Conservation (phyloP, 352 stramenopile genomes). For the Phytopythium helicoides region DNA sequence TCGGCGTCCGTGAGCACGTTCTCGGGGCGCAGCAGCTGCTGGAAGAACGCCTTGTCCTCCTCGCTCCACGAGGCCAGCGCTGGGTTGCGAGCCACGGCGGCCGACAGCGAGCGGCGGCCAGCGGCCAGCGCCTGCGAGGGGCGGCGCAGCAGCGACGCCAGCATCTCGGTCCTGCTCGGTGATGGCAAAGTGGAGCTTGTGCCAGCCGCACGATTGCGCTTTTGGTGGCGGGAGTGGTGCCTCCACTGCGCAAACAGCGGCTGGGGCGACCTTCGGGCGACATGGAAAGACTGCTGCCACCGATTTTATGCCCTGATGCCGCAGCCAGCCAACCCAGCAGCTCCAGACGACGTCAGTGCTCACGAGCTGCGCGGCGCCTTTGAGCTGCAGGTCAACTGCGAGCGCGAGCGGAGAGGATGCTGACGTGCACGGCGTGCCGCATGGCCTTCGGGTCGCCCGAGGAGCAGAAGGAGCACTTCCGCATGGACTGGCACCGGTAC, state of each 20-base stretch:
- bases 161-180: slow-evolving; percentile 6
- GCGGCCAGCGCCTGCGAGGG: slow-evolving; percentile 9
- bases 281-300: slow-evolving; percentile 1
- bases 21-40: slow-evolving; percentile 52
- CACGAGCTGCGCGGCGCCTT: not conserved
- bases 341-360: not conserved
- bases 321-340: slow-evolving; percentile 6
- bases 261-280: slow-evolving; percentile 13
- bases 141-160: slow-evolving; percentile 17
- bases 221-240: not conserved
- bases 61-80: slow-evolving; percentile 55
- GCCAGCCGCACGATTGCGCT: not conserved
- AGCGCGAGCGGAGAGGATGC: slow-evolving; percentile 38
- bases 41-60: slow-evolving; percentile 64
- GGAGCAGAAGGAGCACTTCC: slow-evolving; percentile 91
- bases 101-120: slow-evolving; percentile 20
- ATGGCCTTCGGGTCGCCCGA: slow-evolving; percentile 56
- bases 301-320: not conserved
- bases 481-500: slow-evolving; percentile 96
- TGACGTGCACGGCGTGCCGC: slow-evolving; percentile 80
- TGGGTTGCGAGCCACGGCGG: slow-evolving; percentile 32
- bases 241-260: slow-evolving; percentile 17
- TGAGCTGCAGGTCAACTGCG: not conserved
- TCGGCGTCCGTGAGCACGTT: slow-evolving; percentile 66
- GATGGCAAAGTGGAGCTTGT: not conserved